Percentiles rank a stretch among this genome's conserved stretches.
Evolutionary conservation across 1,139 yeast genomes (phyloP).

Genomic region (Geotrichum aggregatum): DNA sequence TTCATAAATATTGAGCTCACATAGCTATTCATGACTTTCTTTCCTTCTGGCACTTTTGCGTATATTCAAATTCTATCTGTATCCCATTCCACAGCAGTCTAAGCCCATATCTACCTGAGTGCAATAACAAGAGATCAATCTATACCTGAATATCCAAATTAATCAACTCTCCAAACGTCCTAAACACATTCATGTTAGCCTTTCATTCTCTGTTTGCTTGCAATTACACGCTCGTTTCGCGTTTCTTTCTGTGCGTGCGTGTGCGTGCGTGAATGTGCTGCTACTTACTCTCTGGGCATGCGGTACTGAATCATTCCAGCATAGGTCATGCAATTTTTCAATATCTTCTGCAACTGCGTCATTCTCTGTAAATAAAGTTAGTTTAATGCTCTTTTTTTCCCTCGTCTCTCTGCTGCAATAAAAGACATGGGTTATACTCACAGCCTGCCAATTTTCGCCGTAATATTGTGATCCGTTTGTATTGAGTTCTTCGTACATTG

Average conservation of each 20-base stretch:
- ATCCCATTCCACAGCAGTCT: too few relatives aligned
- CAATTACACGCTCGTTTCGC: neutral
- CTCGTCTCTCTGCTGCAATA: neutral
- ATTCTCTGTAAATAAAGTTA: constrained; percentile 42
- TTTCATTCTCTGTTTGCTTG: neutral
- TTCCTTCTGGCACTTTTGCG: too few relatives aligned
- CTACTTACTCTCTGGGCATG: constrained; percentile 70
- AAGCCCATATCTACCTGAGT: too few relatives aligned
- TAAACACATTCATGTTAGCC: neutral
- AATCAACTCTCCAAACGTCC: constrained; percentile 14
- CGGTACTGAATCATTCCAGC: constrained; percentile 95
- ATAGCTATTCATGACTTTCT: too few relatives aligned
- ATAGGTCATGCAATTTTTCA: constrained; percentile 85
- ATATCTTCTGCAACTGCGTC: constrained; percentile 57
- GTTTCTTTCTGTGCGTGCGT: neutral
- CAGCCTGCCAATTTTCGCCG: constrained; percentile 46
- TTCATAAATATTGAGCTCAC: too few relatives aligned
- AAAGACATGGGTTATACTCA: neutral
- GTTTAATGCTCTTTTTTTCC: too few relatives aligned
- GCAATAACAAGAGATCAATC: too few relatives aligned
- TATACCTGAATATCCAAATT: constrained; percentile 10
- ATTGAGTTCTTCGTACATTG: constrained; percentile 51
- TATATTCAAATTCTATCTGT: too few relatives aligned
- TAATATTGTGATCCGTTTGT: constrained; percentile 47
- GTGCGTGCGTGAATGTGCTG: neutral